Conservation (phyloP, 2,329 filamentous ascomycete species). For the Nakataea oryzae region DNA sequence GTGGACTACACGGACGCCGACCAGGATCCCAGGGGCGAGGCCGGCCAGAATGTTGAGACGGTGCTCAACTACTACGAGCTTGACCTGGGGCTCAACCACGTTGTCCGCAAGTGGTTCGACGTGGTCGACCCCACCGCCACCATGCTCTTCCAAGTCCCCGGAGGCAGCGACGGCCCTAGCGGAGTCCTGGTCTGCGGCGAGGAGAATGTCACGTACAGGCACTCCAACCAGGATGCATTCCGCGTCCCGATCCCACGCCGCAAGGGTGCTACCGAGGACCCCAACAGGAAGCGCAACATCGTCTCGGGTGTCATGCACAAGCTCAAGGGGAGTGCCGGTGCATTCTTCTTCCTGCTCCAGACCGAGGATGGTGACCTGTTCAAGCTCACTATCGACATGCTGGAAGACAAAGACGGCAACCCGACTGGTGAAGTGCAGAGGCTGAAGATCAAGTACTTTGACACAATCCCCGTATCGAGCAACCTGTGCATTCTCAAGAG, state of each 20-base stretch:
- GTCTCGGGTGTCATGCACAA: constrained; percentile 95
- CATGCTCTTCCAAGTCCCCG: constrained; percentile 89
- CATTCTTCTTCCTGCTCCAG: constrained; percentile 95
- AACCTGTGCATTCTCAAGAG: constrained; percentile 90
- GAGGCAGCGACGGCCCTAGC: constrained; percentile 85
- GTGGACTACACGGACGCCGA: constrained; percentile 88
- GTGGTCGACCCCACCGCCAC: constrained; percentile 83
- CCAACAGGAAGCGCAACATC: constrained; percentile 78
- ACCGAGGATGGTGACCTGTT: constrained; percentile 97
- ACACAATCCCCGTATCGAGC: constrained; percentile 82
- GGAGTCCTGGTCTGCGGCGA: constrained; percentile 92
- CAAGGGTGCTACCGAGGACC: constrained; percentile 81
- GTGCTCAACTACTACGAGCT: constrained; percentile 95
- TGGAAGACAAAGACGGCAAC: constrained; percentile 67
- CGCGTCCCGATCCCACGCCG: constrained; percentile 82
- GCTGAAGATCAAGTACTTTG: constrained; percentile 94
- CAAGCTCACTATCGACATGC: constrained; percentile 90
- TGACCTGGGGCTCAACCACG: constrained; percentile 91
- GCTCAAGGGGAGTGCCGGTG: constrained; percentile 68
- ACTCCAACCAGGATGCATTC: constrained; percentile 86
- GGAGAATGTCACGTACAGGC: constrained; percentile 92
- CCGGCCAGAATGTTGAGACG: constrained; percentile 74
- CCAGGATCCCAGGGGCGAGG: constrained; percentile 78
- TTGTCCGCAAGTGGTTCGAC: constrained; percentile 94
- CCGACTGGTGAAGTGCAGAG: constrained; percentile 71